A percentile compares a stretch with the other conserved stretches of the same genome.
Conservation (phyloP, 768 basidiomycete genomes). For the Chalciporus pseudorubinellus region DNA sequence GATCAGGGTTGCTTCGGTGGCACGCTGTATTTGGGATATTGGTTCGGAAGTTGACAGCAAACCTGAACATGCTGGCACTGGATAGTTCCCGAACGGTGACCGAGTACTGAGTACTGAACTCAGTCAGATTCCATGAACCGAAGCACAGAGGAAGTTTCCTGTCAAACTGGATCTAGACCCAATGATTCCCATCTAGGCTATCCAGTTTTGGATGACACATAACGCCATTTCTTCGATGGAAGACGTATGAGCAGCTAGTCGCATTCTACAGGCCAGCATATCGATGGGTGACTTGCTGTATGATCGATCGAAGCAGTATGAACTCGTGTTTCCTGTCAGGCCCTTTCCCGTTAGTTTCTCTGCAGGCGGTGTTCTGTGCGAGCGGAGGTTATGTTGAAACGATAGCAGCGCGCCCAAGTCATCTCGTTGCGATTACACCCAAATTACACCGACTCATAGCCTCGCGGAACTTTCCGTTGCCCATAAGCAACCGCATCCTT, state of each 20-base stretch:
- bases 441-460: background rate
- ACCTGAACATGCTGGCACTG: background rate
- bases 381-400: background rate
- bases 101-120: too few species aligned
- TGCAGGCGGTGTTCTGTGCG: background rate
- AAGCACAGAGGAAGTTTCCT: too few species aligned
- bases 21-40: background rate
- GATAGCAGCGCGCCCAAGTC: conserved; percentile 5
- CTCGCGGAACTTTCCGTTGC: background rate
- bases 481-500: background rate
- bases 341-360: background rate
- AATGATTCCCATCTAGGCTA: too few species aligned
- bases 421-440: conserved; percentile 3
- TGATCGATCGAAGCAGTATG: background rate
- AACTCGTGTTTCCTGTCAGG: background rate
- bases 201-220: background rate
- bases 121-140: too few species aligned
- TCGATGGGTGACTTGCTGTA: too few species aligned
- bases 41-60: background rate
- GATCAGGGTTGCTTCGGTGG: background rate
- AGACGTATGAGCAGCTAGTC: too few species aligned
- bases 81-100: background rate
- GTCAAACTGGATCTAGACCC: too few species aligned
- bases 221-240: background rate
- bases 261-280: too few species aligned